Conservation (phyloP, 164 flowering plant genomes). For the Houttuynia cordata region DNA sequence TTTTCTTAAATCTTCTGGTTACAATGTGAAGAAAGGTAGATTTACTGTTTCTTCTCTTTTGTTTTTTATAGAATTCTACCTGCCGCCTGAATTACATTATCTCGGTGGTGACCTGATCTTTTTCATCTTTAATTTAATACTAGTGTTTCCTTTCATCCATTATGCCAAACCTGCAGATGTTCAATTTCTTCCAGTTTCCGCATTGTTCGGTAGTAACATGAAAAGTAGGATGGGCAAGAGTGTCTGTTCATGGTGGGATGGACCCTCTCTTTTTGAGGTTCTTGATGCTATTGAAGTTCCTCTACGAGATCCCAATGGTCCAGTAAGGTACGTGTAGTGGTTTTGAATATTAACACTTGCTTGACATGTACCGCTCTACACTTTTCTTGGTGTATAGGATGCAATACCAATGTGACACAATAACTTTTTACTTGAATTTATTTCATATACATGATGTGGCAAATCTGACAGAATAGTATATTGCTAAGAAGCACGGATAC, state of each 20-base stretch:
- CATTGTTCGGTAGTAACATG: conserved; percentile 70
- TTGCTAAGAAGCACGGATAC: no score
- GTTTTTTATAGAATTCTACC: not conserved
- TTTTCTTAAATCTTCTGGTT: conserved; percentile 74
- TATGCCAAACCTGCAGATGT: conserved; percentile 87
- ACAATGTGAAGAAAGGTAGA: conserved; percentile 95
- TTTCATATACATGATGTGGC: not conserved
- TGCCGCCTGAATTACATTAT: no score
- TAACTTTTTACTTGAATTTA: not conserved
- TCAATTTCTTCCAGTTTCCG: conserved; percentile 86
- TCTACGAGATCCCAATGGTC: conserved; percentile 78
- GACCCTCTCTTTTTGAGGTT: conserved; percentile 91
- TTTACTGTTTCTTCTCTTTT: not conserved
- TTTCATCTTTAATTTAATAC: not conserved
- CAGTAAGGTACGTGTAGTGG: conserved; percentile 47
- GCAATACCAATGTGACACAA: no score
- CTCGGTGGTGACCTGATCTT: not conserved
- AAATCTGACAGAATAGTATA: not conserved
- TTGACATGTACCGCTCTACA: not conserved
- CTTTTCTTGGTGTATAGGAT: no score
- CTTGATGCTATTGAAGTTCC: conserved; percentile 81
- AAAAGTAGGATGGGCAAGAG: conserved; percentile 59
- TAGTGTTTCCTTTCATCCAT: not conserved
- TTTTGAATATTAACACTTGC: no score
- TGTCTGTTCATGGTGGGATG: conserved; percentile 83